A percentile compares a stretch with the other conserved stretches of the same genome.
Evolutionary conservation across 2,329 filamentous ascomycete species (phyloP).

Genomic region (Pyrenophora teres): DNA sequence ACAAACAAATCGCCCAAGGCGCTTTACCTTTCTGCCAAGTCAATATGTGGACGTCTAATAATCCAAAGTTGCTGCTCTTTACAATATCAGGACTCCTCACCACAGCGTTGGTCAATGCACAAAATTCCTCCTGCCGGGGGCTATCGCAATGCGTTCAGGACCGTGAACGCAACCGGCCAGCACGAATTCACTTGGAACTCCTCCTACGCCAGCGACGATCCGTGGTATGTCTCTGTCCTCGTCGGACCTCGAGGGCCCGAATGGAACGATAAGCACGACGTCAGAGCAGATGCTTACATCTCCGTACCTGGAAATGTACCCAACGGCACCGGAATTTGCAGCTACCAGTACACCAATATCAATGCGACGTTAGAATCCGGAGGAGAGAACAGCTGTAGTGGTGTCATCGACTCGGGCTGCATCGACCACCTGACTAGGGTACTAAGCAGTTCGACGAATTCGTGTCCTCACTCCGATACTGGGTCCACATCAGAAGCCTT

Average conservation of each 20-base stretch:
- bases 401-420: conserved; percentile 2
- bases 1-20: neutral
- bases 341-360: neutral
- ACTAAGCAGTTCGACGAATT: neutral
- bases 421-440: neutral
- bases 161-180: conserved; percentile 5
- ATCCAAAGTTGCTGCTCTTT: conserved; percentile 3
- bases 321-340: conserved; percentile 3
- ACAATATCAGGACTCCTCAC: conserved; percentile 5
- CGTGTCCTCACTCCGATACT: neutral
- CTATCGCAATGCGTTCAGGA: neutral
- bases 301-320: conserved; percentile 1
- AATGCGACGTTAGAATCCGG: conserved; percentile 6
- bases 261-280: neutral
- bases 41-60: conserved; percentile 1
- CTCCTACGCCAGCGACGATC: conserved; percentile 1
- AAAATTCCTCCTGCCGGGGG: neutral
- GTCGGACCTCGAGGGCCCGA: conserved; percentile 1
- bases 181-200: conserved; percentile 8
- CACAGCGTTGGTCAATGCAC: conserved; percentile 1
- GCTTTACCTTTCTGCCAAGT: neutral
- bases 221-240: conserved; percentile 7
- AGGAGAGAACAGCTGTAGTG: conserved; percentile 5
- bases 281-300: conserved; percentile 3
- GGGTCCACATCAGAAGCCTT: conserved; percentile 3